Evolutionary conservation across 352 stramenopile genomes (phyloP), one percentile per base, ranked within the genome.

Genomic region (Globisporangium sylvaticum): DNA sequence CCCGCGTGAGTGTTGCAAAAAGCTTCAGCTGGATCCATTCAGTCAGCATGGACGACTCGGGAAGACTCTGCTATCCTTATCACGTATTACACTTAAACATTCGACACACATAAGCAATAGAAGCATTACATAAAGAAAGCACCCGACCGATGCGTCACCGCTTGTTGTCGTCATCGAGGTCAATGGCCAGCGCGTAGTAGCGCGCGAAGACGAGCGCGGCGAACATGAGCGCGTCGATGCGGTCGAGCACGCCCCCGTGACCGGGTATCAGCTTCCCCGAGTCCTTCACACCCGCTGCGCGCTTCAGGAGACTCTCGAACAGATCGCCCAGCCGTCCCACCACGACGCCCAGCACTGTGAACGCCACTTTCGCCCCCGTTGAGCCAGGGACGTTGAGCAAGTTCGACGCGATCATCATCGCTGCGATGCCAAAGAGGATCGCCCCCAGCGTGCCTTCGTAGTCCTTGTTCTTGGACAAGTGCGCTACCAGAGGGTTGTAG

Each of bases 161-260:
- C 27, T 27, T 60, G 72, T 82, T 14, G 65, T 66, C 34, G 77
- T 65, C 0, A 72, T 72, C 10, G 20, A 59, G 18, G 12, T 31
- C 60, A 7, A 84, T 72, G 46, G 77, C 74, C 42, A 76, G 73
- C n/a, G 78, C 73, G 58, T 88, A 89, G 74, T 90, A 90, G 9
- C 80, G 68, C 9, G 78, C 75, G 27, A 92, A 92, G 29, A 92
- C 81, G 5, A 90, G 66, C 20, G 76, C 80, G 1, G 84, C 76
- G 63, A 98, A 98, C 65, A 99, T 95, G 60, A 98, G 95, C 57
- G 92, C 97, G 68, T 99, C 96, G 20, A 98, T 93, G 50, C 96
- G 88, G 71, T 99, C 96, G 50, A 99, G 83, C 54, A 98, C 89
- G 44, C 96, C 96, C 39, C 96, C 96, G 70, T 98, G 96, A 65